Percentiles rank a stretch among this genome's conserved stretches.
Conservation (phyloP, 192 early-diverging fungal species). For the Chytriomyces sp. region DNA sequence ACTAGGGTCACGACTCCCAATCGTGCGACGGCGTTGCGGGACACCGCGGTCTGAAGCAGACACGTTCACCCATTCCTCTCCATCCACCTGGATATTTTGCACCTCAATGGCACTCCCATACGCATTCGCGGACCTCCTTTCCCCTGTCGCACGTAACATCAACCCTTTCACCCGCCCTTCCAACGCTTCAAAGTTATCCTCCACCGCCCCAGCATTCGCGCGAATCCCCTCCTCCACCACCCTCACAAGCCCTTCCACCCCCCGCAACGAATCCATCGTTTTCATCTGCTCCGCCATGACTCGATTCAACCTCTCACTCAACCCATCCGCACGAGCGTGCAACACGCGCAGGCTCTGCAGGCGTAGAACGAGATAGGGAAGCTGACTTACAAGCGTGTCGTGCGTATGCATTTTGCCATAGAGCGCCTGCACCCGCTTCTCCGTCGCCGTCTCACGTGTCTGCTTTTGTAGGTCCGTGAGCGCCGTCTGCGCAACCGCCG, state of each 20-base stretch:
- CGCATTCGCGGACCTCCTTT: neutral
- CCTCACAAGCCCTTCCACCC: constrained; percentile 3
- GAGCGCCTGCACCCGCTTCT: constrained; percentile 10
- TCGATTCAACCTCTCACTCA: neutral
- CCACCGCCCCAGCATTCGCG: neutral
- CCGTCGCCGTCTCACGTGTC: constrained; percentile 15
- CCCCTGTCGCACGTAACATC: neutral
- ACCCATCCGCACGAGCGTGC: neutral
- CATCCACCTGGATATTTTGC: neutral
- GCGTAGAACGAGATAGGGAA: constrained; percentile 8
- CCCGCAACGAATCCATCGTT: constrained; percentile 11
- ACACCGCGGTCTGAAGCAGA: neutral
- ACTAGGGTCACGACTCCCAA: neutral
- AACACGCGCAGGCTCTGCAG: neutral
- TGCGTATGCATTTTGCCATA: neutral
- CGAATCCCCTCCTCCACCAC: constrained; percentile 14
- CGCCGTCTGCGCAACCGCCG: neutral
- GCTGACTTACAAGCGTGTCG: neutral
- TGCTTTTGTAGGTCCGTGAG: neutral
- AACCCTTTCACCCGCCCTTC: neutral
- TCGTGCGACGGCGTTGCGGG: neutral
- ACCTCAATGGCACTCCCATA: neutral
- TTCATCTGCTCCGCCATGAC: constrained; percentile 17
- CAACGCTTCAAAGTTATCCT: constrained; percentile 1
- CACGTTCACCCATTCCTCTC: neutral